These are phyloP conservation scores for Trichosanthes truncata DNA, from an alignment of 306 rosid species.

Conservation along the genomic window DNA sequence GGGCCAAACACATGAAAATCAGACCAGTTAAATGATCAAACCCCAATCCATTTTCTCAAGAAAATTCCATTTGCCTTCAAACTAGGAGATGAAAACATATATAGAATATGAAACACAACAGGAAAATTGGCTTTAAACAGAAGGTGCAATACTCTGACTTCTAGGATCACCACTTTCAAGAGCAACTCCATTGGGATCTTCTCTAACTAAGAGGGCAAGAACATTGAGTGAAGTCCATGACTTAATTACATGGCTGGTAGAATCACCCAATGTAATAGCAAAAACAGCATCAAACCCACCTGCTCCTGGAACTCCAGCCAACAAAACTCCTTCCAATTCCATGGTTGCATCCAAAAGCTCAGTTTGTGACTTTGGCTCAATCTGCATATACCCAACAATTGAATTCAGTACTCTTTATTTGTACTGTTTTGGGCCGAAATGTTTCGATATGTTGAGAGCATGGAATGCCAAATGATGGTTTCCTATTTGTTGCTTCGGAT, in stretches of 20 bases:
- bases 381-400: slow-evolving; percentile 29
- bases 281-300: slow-evolving; percentile 96
- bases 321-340: slow-evolving; percentile 80
- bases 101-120: neutral
- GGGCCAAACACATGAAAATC: too few relatives aligned
- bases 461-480: neutral
- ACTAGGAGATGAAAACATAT: neutral
- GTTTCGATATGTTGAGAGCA: neutral
- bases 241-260: slow-evolving; percentile 38
- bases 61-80: too few relatives aligned
- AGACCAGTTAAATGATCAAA: too few relatives aligned
- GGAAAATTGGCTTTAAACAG: slow-evolving; percentile 18
- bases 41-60: too few relatives aligned
- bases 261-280: slow-evolving; percentile 64
- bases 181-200: slow-evolving; percentile 81
- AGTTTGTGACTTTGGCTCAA: slow-evolving; percentile 86
- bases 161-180: slow-evolving; percentile 64
- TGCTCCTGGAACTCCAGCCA: slow-evolving; percentile 98
- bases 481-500: neutral
- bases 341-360: slow-evolving; percentile 67
- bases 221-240: slow-evolving; percentile 54
- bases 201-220: slow-evolving; percentile 80
- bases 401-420: neutral
- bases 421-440: neutral
- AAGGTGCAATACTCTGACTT: slow-evolving; percentile 52